Evolutionary conservation across 441 rosid genomes (phyloP), one percentile per base, ranked within the genome.

Genomic region (Erodium chrysanthum): DNA sequence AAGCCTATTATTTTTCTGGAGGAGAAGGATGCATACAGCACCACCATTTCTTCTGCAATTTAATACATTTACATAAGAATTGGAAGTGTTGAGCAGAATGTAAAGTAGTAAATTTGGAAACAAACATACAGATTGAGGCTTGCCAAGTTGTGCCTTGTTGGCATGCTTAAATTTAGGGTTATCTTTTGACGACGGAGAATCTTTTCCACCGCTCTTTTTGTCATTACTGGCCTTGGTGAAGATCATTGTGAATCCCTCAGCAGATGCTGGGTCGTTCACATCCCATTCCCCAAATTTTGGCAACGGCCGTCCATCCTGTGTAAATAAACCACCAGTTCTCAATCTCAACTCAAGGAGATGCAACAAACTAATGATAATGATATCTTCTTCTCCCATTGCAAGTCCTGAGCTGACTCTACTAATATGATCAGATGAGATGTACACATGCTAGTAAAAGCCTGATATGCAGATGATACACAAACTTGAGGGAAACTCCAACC

Each of bases 231-330:
- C 97, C 82, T 89, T 89, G 83, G 87, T 87, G 85, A 91, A 91
- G 76, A 91, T 86, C 56, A 89, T 88, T 10, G 97, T 87, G 75
- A 86, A 91, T 65, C 96, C 97, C 80, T 91, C 97, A 27, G 96
- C 97, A 18, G 97, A 86, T 58, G 96, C 79, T 7, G 96, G 96
- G 73, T 88, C 87, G 67, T 88, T 91, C 18, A 87, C 94, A 82
- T 91, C 94, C 96, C 97, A 91, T 74, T 91, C 97, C 10, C 97
- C 97, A 66, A 91, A 91, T 82, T 89, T 89, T 25, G 97, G 97
- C 82, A 91, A 78, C 11, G 97, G 94, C 11, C 76, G 88, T 71
- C 87, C 94, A 80, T 80, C 60, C 60, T 54, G 59, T 3, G 1
- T 27, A 27, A 3, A n/a, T n/a, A n/a, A n/a, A n/a, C n/a, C n/a